Conservation (phyloP, 192 early-diverging fungal species). For the Jimgerdemannia lactiflua region DNA sequence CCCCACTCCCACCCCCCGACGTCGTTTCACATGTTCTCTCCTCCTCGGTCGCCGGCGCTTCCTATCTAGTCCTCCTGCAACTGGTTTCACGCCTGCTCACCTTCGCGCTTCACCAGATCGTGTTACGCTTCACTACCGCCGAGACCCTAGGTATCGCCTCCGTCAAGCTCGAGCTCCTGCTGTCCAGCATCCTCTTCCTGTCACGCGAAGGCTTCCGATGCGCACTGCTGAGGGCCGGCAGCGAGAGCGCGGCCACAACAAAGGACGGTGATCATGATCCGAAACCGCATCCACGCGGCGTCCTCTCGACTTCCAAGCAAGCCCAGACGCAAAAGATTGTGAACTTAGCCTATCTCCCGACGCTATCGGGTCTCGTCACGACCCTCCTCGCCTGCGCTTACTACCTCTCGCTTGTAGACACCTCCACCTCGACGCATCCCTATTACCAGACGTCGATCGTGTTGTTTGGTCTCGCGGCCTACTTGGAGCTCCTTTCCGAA, state of each 20-base stretch:
- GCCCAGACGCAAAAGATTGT: constrained; percentile 52
- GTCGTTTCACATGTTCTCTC: constrained; percentile 32
- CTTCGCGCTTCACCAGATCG: constrained; percentile 78
- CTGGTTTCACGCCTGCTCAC: constrained; percentile 72
- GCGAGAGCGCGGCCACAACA: constrained; percentile 26
- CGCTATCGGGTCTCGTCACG: constrained; percentile 59
- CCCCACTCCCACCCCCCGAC: background rate
- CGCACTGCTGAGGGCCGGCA: constrained; percentile 56
- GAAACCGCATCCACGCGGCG: background rate
- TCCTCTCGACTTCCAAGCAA: constrained; percentile 3
- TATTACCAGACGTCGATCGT: constrained; percentile 52
- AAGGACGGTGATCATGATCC: constrained; percentile 18
- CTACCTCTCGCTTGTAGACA: constrained; percentile 36
- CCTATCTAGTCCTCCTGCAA: constrained; percentile 75
- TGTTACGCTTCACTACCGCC: constrained; percentile 67
- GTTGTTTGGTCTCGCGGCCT: constrained; percentile 71
- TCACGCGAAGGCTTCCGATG: constrained; percentile 79
- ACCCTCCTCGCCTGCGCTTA: constrained; percentile 49
- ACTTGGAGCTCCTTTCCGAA: constrained; percentile 81
- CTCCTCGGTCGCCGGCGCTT: constrained; percentile 67
- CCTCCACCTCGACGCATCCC: constrained; percentile 25
- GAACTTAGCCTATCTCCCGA: constrained; percentile 73
- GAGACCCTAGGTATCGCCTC: constrained; percentile 80
- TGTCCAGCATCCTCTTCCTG: constrained; percentile 90
- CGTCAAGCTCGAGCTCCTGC: constrained; percentile 80